These are phyloP conservation scores for Xylariaceae sp. DNA, from an alignment of 2,329 filamentous ascomycete species.

Conservation along the genomic window DNA sequence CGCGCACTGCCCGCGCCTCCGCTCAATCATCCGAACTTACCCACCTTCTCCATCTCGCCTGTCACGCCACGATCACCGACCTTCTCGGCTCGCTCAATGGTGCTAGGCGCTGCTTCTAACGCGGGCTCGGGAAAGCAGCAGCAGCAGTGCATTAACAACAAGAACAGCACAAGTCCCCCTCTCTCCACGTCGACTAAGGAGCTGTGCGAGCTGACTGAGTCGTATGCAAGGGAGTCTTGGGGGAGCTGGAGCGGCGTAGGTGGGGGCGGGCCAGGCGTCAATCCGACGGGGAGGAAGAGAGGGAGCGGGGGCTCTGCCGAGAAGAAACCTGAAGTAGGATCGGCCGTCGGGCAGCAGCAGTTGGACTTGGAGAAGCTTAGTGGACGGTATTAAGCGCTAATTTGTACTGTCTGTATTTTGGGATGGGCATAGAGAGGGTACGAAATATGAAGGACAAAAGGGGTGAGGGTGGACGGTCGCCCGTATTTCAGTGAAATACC, in stretches of 20 bases:
- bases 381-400: constrained; percentile 18
- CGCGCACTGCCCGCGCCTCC: constrained; percentile 38
- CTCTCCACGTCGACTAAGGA: constrained; percentile 25
- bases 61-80: constrained; percentile 22
- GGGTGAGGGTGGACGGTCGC: too few species aligned
- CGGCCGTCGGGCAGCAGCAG: constrained; percentile 17
- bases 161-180: constrained; percentile 4
- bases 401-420: background rate
- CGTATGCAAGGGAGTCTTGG: constrained; percentile 33
- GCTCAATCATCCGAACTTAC: constrained; percentile 13
- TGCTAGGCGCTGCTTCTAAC: constrained; percentile 5
- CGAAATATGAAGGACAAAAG: too few species aligned
- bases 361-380: constrained; percentile 26
- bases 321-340: constrained; percentile 10
- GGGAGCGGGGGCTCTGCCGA: constrained; percentile 12
- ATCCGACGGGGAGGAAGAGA: constrained; percentile 10
- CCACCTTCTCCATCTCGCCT: constrained; percentile 15
- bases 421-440: background rate
- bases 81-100: constrained; percentile 16
- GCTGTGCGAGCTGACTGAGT: constrained; percentile 30
- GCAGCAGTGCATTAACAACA: constrained; percentile 2
- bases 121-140: too few species aligned
- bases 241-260: constrained; percentile 31
- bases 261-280: constrained; percentile 21
- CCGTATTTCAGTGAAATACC: background rate